A percentile compares a stretch with the other conserved stretches of the same genome.
Conservation (phyloP, 2,329 filamentous ascomycete genomes). For the Myriosclerotinia curreyana region DNA sequence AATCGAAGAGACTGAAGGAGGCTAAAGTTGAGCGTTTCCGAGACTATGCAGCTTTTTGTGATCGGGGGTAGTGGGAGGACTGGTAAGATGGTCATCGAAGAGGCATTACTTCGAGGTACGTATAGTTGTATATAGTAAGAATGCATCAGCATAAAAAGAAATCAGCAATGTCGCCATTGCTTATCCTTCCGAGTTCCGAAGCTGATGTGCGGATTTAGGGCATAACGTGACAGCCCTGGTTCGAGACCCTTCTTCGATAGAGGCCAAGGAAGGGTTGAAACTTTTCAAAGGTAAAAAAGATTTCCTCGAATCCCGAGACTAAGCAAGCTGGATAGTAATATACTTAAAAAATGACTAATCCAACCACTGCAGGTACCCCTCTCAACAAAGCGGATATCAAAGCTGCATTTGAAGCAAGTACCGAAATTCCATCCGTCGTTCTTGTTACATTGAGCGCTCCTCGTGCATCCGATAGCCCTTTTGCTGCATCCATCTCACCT, state of each 20-base stretch:
- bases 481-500: slow-evolving; percentile 25
- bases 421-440: slow-evolving; percentile 49
- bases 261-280: slow-evolving; percentile 40
- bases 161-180: slow-evolving; percentile 11
- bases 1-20: neutral
- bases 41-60: slow-evolving; percentile 40
- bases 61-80: slow-evolving; percentile 49
- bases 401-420: slow-evolving; percentile 46
- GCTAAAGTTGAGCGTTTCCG: neutral
- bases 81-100: slow-evolving; percentile 45
- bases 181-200: neutral
- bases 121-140: slow-evolving; percentile 13
- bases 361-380: slow-evolving; percentile 32
- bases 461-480: slow-evolving; percentile 29
- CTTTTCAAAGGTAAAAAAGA: slow-evolving; percentile 40
- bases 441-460: slow-evolving; percentile 42
- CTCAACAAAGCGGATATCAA: slow-evolving; percentile 42
- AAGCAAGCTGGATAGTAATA: neutral
- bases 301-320: neutral
- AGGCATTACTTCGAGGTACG: slow-evolving; percentile 35
- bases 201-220: slow-evolving; percentile 19
- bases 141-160: neutral
- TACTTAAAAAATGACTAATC: neutral
- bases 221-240: slow-evolving; percentile 48
- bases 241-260: slow-evolving; percentile 42